Evolutionary conservation across 2,329 filamentous ascomycete species (phyloP).

Genomic region (Verticillium longisporum): DNA sequence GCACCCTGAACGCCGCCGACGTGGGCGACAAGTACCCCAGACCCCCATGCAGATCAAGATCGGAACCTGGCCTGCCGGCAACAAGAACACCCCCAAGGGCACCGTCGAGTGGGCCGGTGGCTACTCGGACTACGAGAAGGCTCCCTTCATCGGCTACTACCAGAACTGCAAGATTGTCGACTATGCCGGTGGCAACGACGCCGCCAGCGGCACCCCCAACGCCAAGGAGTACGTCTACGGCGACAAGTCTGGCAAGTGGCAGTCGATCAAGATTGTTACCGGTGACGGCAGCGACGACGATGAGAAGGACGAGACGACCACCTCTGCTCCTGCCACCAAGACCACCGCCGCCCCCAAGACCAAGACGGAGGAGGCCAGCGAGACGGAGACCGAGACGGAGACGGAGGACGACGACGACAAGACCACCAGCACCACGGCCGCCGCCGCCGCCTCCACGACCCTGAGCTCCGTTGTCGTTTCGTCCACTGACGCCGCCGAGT

Average conservation of each 20-base stretch:
- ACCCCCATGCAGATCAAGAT: constrained; percentile 67
- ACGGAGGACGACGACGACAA: constrained; percentile 2
- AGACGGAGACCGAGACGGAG: constrained; percentile 2
- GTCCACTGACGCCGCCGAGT: neutral
- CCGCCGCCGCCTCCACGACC: neutral
- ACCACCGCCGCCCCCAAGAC: constrained; percentile 9
- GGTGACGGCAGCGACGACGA: constrained; percentile 9
- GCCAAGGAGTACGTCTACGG: constrained; percentile 46
- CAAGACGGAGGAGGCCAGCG: constrained; percentile 2
- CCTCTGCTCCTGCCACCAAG: constrained; percentile 10
- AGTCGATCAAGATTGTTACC: constrained; percentile 41
- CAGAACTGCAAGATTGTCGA: constrained; percentile 47
- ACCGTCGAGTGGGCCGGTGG: constrained; percentile 69
- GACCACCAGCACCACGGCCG: constrained; percentile 1
- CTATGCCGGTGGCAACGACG: constrained; percentile 42
- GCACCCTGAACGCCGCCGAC: constrained; percentile 58
- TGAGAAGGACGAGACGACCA: constrained; percentile 5
- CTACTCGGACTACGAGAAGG: constrained; percentile 40
- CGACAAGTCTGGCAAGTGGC: constrained; percentile 40
- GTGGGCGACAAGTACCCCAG: constrained; percentile 58
- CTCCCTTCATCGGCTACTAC: constrained; percentile 50
- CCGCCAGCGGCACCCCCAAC: constrained; percentile 16
- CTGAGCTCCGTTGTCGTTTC: neutral
- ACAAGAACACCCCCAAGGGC: constrained; percentile 53
- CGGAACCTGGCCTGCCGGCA: constrained; percentile 59